Evolutionary conservation across 192 early-diverging fungal genomes (phyloP), one percentile per base, ranked within the genome.

Genomic region (Backusella macrospora): DNA sequence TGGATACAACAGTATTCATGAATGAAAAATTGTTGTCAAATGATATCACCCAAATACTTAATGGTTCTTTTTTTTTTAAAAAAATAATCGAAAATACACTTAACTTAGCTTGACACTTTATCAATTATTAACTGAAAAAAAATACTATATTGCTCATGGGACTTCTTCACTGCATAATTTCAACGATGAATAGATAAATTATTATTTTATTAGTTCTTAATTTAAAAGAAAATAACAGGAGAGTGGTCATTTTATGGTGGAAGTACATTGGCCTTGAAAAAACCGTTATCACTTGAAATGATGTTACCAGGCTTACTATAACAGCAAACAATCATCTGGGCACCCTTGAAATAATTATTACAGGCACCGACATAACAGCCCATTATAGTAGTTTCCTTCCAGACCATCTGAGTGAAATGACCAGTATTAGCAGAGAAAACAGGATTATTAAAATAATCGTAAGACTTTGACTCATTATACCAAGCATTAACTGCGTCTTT

Each of bases 391-490:
- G 78, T 80, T 0, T 23, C 18, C 39, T 77, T 74, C 78, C 81
- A 84, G 4, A 84, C 80, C 2, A 84, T 73, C 45, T 84, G 83
- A 37, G 85, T 86, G 69, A 84, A 86, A 39, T 86, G 85, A 23
- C 85, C 83, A 4, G 85, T 86, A 10, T 16, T 6, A 2, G 12
- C 5, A 9, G 59, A 16, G 74, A 82, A 81, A 16, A 81, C 81
- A 34, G 83, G 83, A 0, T 68, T 74, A 21, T 65, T 80, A 77
- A n/a, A n/a, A n/a, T 81, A 86, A 55, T 83, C 67, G 67, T 86
- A 86, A 4, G 65, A 2, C 40, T 73, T 74, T 16, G 39, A 78
- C 68, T 86, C 85, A 26, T 72, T 68, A 76, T 86, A 86, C 85
- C 85, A 86, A 47, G 65, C 78, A 23, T 18, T 59, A 23, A 86